Evolutionary conservation across 2,329 filamentous ascomycete species (phyloP).

Genomic region (Aureobasidium vineae): DNA sequence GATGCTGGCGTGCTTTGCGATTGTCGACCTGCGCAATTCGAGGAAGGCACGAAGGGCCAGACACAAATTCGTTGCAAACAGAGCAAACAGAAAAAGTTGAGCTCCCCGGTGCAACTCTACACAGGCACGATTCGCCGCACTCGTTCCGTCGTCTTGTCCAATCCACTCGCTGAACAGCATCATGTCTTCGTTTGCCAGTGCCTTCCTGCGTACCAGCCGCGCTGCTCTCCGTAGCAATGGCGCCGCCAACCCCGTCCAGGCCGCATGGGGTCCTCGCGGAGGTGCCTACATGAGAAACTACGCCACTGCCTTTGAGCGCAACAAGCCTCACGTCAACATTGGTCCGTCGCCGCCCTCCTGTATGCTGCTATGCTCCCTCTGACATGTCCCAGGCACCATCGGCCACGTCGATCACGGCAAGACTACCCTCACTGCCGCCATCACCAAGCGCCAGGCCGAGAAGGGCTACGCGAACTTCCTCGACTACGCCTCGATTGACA

Average conservation of each 20-base stretch:
- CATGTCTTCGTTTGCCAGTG: slow-evolving; percentile 80
- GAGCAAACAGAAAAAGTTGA: slow-evolving; percentile 27
- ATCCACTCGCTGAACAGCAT: slow-evolving; percentile 43
- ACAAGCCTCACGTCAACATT: slow-evolving; percentile 98
- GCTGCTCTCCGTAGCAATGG: slow-evolving; percentile 67
- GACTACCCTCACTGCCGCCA: slow-evolving; percentile 97
- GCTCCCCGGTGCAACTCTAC: not conserved
- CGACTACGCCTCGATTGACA: slow-evolving; percentile 97
- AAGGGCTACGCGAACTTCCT: slow-evolving; percentile 94
- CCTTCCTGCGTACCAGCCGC: slow-evolving; percentile 79
- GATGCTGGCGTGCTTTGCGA: not conserved
- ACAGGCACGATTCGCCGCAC: slow-evolving; percentile 13
- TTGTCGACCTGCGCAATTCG: slow-evolving; percentile 3
- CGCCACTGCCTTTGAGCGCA: slow-evolving; percentile 72
- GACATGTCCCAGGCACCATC: slow-evolving; percentile 69
- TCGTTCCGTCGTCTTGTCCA: slow-evolving; percentile 28
- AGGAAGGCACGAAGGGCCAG: not conserved
- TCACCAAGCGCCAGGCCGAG: slow-evolving; percentile 95
- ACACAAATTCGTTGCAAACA: slow-evolving; percentile 17
- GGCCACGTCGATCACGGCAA: slow-evolving; percentile 83
- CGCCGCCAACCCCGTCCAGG: slow-evolving; percentile 72
- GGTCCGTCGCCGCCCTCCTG: slow-evolving; percentile 65
- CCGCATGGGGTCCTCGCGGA: slow-evolving; percentile 62
- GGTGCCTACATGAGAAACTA: slow-evolving; percentile 61
- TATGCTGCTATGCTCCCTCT: slow-evolving; percentile 77